Base-by-base conservation (phyloP, 352 stramenopile genomes). In the Globisporangium alternatum region DNA sequence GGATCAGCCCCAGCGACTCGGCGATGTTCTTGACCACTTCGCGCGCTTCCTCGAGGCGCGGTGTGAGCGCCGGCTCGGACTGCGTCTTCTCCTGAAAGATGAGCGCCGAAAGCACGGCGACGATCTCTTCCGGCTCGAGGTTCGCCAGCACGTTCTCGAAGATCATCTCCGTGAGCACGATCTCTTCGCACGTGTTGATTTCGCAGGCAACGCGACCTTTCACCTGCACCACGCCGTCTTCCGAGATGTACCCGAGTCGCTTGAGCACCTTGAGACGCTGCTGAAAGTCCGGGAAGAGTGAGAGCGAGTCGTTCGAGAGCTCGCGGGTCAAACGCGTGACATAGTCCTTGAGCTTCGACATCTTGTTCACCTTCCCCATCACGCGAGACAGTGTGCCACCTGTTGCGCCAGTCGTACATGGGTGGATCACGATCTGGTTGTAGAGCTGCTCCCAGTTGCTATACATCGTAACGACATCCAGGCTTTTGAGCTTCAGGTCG, bases 151-250 rank as follows among this genome's bases (percentile, higher is more conserved):
- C 89, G 56, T 99, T 99, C 70, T 98, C 96, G 71, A 99, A 99
- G 37, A 99, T 97, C 86, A 99, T 98, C 77, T 99, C 98, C 0
- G 97, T 99, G 19, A 98, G 79, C 62, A 99, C 91, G 10, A 99
- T 78, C 62, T 99, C 97, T 64, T 99, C 95, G 65, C 96, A 99
- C 3, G 96, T 99, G 80, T 99, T 99, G 51, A 99, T 95, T 80
- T 99, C 97, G 66, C 97, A 99, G 2, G 97, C 97, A 10, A 99
- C 97, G 25, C 97, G 86, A 21, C 98, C 98, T 72, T 99, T 99
- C 37, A 93, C 80, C 56, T 97, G 90, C 39, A 99, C 95, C 13
- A 94, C 81, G 17, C 84, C 83, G 56, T 91, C 86, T 1, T 83
- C 71, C 0, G 86, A 94, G 54, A 99, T 90, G 79, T 99, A 99